Conservation (phyloP, 805 yeast species). For the Crinitomyces ghanaensis region DNA sequence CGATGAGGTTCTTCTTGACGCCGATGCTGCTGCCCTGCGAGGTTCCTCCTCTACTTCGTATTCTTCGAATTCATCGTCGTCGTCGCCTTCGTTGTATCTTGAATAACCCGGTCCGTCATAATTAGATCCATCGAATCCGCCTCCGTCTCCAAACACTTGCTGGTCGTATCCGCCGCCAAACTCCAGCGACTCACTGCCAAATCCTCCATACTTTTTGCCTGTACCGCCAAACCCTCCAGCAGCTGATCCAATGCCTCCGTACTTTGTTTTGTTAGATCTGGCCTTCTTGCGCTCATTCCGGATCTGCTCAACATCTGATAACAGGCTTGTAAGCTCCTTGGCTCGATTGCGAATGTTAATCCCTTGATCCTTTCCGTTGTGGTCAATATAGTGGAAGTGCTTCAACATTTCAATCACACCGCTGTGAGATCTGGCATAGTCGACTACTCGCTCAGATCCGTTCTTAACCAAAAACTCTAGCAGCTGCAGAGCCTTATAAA, state of each 20-base stretch:
- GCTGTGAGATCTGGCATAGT: constrained; percentile 79
- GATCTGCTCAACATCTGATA: constrained; percentile 65
- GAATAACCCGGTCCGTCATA: constrained; percentile 23
- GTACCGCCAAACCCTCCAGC: constrained; percentile 26
- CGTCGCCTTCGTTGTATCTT: constrained; percentile 22
- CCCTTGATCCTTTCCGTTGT: constrained; percentile 93
- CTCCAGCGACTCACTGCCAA: constrained; percentile 24
- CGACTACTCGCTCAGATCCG: constrained; percentile 91
- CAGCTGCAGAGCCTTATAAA: constrained; percentile 85
- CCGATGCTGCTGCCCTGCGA: constrained; percentile 5
- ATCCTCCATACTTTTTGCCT: constrained; percentile 27
- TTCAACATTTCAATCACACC: constrained; percentile 77
- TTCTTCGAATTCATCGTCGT: constrained; percentile 31
- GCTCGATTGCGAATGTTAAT: constrained; percentile 88
- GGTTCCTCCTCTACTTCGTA: constrained; percentile 19
- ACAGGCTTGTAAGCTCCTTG: constrained; percentile 55
- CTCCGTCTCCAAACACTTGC: constrained; percentile 32
- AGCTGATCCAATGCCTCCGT: constrained; percentile 55
- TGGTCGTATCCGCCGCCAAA: constrained; percentile 26
- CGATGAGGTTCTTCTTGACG: not conserved
- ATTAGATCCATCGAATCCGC: constrained; percentile 27
- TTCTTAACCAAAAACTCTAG: constrained; percentile 84
- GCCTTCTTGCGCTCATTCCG: constrained; percentile 85
- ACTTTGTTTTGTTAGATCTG: constrained; percentile 73
- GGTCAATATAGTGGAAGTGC: constrained; percentile 86